Evolutionary conservation across 2,329 filamentous ascomycete genomes (phyloP).

Genomic region (Phaeoacremonium minimum): DNA sequence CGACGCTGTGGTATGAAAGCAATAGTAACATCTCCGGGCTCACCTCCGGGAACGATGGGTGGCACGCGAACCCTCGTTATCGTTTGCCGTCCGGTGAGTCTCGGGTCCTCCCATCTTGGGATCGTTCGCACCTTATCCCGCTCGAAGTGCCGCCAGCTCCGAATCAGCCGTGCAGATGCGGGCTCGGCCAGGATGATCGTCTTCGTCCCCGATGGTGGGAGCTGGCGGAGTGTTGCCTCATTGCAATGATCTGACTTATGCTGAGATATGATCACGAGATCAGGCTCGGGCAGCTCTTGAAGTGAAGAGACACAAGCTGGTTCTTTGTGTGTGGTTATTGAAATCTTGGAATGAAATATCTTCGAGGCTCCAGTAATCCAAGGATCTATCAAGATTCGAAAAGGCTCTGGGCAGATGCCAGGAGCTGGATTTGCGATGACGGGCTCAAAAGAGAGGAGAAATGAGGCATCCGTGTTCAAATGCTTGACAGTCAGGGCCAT

Average conservation of each 20-base stretch:
- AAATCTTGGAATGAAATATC: slow-evolving; percentile 57
- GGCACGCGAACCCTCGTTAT: slow-evolving; percentile 47
- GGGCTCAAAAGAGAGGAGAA: slow-evolving; percentile 59
- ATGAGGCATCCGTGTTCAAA: slow-evolving; percentile 61
- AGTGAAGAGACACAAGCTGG: slow-evolving; percentile 52
- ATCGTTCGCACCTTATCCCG: slow-evolving; percentile 39
- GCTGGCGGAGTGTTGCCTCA: slow-evolving; percentile 61
- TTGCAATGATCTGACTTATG: slow-evolving; percentile 64
- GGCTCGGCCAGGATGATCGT: slow-evolving; percentile 65
- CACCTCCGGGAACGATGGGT: slow-evolving; percentile 43
- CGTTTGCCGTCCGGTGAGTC: slow-evolving; percentile 22
- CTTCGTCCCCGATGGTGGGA: slow-evolving; percentile 49
- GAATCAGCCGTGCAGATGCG: slow-evolving; percentile 59
- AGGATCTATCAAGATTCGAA: slow-evolving; percentile 68
- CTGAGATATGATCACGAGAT: slow-evolving; percentile 42
- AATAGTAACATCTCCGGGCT: slow-evolving; percentile 66
- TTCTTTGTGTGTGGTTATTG: slow-evolving; percentile 50
- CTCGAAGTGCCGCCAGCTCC: slow-evolving; percentile 65
- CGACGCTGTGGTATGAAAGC: slow-evolving; percentile 58
- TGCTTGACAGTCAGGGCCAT: slow-evolving; percentile 64
- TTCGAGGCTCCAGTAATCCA: slow-evolving; percentile 61
- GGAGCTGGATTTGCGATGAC: slow-evolving; percentile 34
- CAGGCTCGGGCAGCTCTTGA: slow-evolving; percentile 32
- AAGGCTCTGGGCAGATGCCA: slow-evolving; percentile 39
- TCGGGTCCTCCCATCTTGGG: slow-evolving; percentile 39